phyloP scores from a whole-genome alignment of 148 eudicot genomes.

The Gaultheria prostrata region DNA sequence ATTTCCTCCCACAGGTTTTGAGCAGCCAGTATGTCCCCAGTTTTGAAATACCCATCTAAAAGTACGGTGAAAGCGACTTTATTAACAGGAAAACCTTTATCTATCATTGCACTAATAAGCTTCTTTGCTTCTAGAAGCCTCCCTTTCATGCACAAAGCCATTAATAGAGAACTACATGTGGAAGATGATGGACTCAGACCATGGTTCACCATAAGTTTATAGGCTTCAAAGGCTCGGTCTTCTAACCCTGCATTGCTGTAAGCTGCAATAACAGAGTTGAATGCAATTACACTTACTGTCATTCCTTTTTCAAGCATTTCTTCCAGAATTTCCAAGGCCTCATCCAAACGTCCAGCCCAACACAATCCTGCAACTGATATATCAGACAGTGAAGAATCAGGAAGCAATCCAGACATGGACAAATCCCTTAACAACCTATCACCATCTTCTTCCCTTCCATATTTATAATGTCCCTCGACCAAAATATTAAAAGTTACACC shows the following conservation, averaged over 20 bases:
- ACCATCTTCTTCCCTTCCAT: slow-evolving; percentile 62
- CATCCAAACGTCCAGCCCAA: slow-evolving; percentile 71
- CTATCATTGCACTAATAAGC: slow-evolving; percentile 60
- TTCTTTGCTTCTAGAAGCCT: slow-evolving; percentile 63
- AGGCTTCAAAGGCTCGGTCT: slow-evolving; percentile 57
- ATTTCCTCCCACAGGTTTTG: slow-evolving; percentile 72
- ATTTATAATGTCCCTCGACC: slow-evolving; percentile 66
- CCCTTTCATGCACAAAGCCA: slow-evolving; percentile 62
- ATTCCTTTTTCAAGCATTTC: slow-evolving; percentile 70
- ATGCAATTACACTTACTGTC: slow-evolving; percentile 57
- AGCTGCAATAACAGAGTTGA: slow-evolving; percentile 84
- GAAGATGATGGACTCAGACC: slow-evolving; percentile 71
- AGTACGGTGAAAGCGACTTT: slow-evolving; percentile 73
- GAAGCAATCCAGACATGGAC: slow-evolving; percentile 41
- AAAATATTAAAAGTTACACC: slow-evolving; percentile 75
- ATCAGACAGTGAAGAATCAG: slow-evolving; percentile 62
- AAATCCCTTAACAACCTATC: slow-evolving; percentile 52
- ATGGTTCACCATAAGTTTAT: slow-evolving; percentile 58
- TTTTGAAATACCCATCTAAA: slow-evolving; percentile 64
- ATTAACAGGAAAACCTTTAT: slow-evolving; percentile 61
- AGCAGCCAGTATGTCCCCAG: slow-evolving; percentile 62
- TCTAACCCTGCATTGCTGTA: slow-evolving; percentile 60
- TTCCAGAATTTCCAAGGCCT: slow-evolving; percentile 53
- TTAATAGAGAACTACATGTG: slow-evolving; percentile 67
- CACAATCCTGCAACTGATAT: slow-evolving; percentile 67